Conservation (phyloP, 1,139 yeast species). For the Yamadazyma oceani region DNA sequence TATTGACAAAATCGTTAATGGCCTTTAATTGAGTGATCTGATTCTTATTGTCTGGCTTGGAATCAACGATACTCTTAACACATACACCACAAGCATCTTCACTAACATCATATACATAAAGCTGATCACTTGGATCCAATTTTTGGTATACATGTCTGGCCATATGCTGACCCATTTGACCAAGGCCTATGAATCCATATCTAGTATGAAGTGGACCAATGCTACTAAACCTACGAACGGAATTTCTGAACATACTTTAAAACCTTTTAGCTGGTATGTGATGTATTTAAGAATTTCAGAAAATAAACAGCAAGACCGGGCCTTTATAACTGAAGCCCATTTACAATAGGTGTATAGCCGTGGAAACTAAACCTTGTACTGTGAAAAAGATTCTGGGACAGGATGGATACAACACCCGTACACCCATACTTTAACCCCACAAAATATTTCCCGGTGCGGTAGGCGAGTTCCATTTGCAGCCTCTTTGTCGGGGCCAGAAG, state of each 20-base stretch:
- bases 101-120: conserved; percentile 47
- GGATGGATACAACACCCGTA: neutral
- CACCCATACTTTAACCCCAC: conserved; percentile 1
- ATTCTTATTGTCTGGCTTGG: conserved; percentile 24
- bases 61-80: conserved; percentile 24
- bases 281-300: too few species aligned
- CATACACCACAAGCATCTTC: conserved; percentile 31
- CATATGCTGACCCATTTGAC: conserved; percentile 64
- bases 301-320: too few species aligned
- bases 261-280: too few species aligned
- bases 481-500: too few species aligned
- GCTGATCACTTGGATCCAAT: conserved; percentile 37
- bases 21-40: conserved; percentile 23
- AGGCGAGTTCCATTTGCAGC: too few species aligned
- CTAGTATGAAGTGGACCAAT: conserved; percentile 21
- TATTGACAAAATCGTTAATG: conserved; percentile 32
- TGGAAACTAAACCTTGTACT: neutral
- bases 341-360: neutral
- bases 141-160: conserved; percentile 52
- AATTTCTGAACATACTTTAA: neutral
- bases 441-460: neutral
- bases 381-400: neutral
- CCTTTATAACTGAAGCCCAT: too few species aligned
- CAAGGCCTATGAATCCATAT: conserved; percentile 58
- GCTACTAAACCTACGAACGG: conserved; percentile 24